Evolutionary conservation across 176 grass and related monocot species (phyloP).

Genomic region (Hordeum marinum): DNA sequence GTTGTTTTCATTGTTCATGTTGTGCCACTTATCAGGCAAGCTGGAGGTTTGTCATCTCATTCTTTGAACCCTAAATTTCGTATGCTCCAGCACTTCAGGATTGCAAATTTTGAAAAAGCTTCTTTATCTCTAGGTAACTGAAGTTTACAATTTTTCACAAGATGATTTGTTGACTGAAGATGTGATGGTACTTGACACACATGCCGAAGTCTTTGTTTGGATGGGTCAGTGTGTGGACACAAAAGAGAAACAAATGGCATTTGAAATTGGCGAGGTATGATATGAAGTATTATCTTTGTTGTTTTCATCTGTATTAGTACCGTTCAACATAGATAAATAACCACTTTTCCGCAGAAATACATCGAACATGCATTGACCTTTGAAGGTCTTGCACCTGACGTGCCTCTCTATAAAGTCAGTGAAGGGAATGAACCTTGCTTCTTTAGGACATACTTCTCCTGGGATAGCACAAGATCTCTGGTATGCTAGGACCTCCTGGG

Average conservation of each 20-base stretch:
- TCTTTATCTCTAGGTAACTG: slow-evolving; percentile 50
- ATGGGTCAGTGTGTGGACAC: slow-evolving; percentile 77
- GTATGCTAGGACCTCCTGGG: slow-evolving; percentile 15
- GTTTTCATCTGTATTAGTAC: slow-evolving; percentile 11
- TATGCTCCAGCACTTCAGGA: slow-evolving; percentile 3
- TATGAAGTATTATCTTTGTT: slow-evolving; percentile 15
- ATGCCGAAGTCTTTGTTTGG: slow-evolving; percentile 84
- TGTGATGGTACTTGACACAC: slow-evolving; percentile 77
- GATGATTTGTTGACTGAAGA: slow-evolving; percentile 97
- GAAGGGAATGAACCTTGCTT: slow-evolving; percentile 95
- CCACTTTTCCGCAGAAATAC: slow-evolving; percentile 57
- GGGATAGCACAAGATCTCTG: slow-evolving; percentile 74
- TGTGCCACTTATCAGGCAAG: slow-evolving; percentile 50
- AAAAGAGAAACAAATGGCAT: slow-evolving; percentile 73
- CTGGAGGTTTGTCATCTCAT: slow-evolving; percentile 57
- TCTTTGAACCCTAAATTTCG: slow-evolving; percentile 1
- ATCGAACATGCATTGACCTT: slow-evolving; percentile 58
- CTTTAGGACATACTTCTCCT: slow-evolving; percentile 89
- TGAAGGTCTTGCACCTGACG: slow-evolving; percentile 65
- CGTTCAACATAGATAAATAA: slow-evolving; percentile 10
- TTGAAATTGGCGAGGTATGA: slow-evolving; percentile 76
- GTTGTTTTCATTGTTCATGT: slow-evolving; percentile 15
- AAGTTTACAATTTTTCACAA: slow-evolving; percentile 96
- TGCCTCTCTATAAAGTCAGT: slow-evolving; percentile 72
- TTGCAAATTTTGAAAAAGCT: background rate